phyloP scores from a whole-genome alignment of 768 basidiomycete genomes.

The Trametes gibbosa region DNA sequence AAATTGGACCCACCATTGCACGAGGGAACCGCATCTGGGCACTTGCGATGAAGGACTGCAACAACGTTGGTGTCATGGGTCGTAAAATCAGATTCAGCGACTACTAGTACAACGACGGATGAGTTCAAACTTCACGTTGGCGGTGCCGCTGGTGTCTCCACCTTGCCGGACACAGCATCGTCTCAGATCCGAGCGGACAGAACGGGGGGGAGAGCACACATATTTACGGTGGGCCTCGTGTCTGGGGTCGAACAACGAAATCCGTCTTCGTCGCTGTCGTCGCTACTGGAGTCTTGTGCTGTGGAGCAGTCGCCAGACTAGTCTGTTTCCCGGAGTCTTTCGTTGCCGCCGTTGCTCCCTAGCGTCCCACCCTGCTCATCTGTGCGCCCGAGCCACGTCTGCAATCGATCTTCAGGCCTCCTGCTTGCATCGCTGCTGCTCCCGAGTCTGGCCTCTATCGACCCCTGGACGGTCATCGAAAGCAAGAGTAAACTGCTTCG shows the following conservation, averaged over 20 bases:
- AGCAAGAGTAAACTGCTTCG: neutral
- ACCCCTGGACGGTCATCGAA: neutral
- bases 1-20: no score
- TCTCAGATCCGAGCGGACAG: no score
- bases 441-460: neutral
- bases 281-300: neutral
- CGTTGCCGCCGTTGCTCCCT: neutral
- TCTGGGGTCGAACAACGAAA: no score
- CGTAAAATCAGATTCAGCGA: no score
- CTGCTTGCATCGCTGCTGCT: neutral
- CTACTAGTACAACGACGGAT: no score
- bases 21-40: no score
- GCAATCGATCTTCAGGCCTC: neutral
- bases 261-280: neutral
- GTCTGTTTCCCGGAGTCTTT: neutral
- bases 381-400: neutral
- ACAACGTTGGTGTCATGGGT: no score
- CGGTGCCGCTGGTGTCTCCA: no score
- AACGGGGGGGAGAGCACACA: no score
- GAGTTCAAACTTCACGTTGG: no score
- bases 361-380: neutral
- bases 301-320: constrained; percentile 5
- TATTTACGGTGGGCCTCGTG: neutral
- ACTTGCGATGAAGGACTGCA: no score
- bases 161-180: no score